Percentiles rank a stretch among this genome's conserved stretches.
Evolutionary conservation across 2,329 filamentous ascomycete genomes (phyloP).

Genomic region (Aspergillus fumigatiaffinis): DNA sequence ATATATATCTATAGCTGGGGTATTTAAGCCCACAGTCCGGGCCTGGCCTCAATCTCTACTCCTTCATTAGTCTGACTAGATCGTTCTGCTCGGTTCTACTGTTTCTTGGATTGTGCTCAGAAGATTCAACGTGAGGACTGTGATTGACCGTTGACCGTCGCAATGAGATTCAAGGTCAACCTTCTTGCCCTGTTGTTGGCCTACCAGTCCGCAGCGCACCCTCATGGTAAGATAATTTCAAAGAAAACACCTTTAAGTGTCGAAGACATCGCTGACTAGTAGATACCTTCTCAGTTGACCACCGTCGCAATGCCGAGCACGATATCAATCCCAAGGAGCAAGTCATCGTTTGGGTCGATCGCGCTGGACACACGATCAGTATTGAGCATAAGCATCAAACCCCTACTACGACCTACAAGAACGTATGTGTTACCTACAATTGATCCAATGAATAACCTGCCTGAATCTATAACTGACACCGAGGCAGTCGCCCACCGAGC

Average conservation of each 20-base stretch:
- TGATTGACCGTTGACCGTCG: not conserved
- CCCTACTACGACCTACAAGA: constrained; percentile 3
- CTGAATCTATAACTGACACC: not conserved
- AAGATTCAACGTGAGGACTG: not conserved
- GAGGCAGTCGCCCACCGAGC: not conserved
- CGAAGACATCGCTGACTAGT: constrained; percentile 10
- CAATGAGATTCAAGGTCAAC: constrained; percentile 17
- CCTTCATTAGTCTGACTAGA: not conserved
- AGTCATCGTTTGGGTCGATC: constrained; percentile 59
- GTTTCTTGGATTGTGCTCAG: not conserved
- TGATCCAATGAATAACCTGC: not conserved
- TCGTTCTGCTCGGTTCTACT: not conserved
- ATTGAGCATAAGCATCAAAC: constrained; percentile 28
- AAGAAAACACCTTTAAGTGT: constrained; percentile 6
- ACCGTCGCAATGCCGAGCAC: constrained; percentile 22
- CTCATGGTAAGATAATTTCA: constrained; percentile 18
- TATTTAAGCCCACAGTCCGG: not conserved
- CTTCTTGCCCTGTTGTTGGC: constrained; percentile 18
- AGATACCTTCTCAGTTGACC: not conserved
- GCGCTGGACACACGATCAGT: constrained; percentile 50
- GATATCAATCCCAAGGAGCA: constrained; percentile 36
- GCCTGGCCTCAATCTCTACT: not conserved
- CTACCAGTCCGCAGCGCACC: constrained; percentile 17
- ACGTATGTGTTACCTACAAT: constrained; percentile 8
- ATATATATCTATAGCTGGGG: not conserved